Base-by-base conservation (phyloP, 805 yeast species). In the Starmera dryadoides region DNA sequence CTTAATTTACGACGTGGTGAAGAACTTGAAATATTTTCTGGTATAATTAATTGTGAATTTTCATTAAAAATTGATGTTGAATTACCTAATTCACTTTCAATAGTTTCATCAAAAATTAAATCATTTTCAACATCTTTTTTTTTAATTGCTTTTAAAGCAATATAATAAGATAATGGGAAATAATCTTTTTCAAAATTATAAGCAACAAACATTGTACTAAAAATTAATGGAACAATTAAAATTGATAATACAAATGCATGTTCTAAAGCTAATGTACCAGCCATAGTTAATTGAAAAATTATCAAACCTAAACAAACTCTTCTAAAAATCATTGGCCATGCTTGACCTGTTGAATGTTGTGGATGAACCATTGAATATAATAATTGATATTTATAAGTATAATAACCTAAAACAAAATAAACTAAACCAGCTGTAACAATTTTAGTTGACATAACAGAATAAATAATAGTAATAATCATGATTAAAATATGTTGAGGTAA, bases 261-360 rank as follows among this genome's bases (percentile, higher is more conserved):
- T 53, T 85, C 88, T 40, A 86, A 69, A 1, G 86, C 88, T 47
- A 91, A 69, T 2, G 95, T 80, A 4, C 98, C 98, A 2, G 91
- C 91, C 86, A 89, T 88, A 28, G 96, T 87, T 37, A 91, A 61
- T 58, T 93, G 98, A 59, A 93, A 87, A 16, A 91, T 68, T 20
- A 85, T 62, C 23, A 91, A 61, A 0, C 98, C 98, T 36, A 88
- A 52, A 40, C 85, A 77, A 0, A 89, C 79, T 47, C 98, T 71
- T 53, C 96, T 71, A 51, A 85, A 82, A 7, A 91, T 80, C 47
- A 89, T 68, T 1, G 96, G 95, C 98, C 97, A 91, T 3, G 89
- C 89, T 56, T 84, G 86, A 1, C 98, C 98, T 0, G 96, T 93
- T 0, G 97, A 88, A 63, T 91, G 98, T 33, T 93, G 96, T 4